Conservation (phyloP, 345 rosid genomes). For the Psidium friedrichsthalianum region DNA sequence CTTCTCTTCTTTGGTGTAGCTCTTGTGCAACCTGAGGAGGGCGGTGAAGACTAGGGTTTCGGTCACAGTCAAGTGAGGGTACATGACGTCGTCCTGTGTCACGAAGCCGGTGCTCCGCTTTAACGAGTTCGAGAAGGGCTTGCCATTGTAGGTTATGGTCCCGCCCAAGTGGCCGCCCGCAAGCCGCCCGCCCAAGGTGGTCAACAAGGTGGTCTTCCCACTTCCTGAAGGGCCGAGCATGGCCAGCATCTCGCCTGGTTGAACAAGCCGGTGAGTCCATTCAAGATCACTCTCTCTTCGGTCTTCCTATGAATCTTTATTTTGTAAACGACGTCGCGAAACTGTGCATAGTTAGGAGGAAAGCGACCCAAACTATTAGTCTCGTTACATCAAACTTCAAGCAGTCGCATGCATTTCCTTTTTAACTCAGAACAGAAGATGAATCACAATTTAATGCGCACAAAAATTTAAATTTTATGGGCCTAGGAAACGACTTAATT, state of each 20-base stretch:
- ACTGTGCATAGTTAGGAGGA: constrained; percentile 13
- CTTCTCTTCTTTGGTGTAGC: constrained; percentile 19
- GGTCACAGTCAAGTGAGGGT: constrained; percentile 41
- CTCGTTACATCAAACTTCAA: neutral
- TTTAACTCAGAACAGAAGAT: neutral
- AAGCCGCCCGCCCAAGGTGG: constrained; percentile 38
- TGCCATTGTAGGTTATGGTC: constrained; percentile 25
- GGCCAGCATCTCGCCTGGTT: constrained; percentile 40
- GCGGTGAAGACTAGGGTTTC: constrained; percentile 54
- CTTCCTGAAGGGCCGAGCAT: constrained; percentile 56
- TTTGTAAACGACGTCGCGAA: constrained; percentile 27
- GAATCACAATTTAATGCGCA: neutral
- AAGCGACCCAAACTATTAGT: neutral
- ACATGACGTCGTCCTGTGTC: constrained; percentile 32
- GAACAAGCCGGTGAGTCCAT: constrained; percentile 28
- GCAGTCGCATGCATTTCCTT: neutral
- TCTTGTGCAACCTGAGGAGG: constrained; percentile 30
- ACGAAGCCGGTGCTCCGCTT: constrained; percentile 40
- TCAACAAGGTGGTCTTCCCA: constrained; percentile 45
- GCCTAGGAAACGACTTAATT: neutral
- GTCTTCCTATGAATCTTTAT: neutral
- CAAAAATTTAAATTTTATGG: neutral
- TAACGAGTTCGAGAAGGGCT: constrained; percentile 24
- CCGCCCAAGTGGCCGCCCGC: constrained; percentile 16
- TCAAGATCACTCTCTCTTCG: constrained; percentile 32